Evolutionary conservation across 768 basidiomycete species (phyloP), one percentile per base, ranked within the genome.

Genomic region (Termitomyces sp.): DNA sequence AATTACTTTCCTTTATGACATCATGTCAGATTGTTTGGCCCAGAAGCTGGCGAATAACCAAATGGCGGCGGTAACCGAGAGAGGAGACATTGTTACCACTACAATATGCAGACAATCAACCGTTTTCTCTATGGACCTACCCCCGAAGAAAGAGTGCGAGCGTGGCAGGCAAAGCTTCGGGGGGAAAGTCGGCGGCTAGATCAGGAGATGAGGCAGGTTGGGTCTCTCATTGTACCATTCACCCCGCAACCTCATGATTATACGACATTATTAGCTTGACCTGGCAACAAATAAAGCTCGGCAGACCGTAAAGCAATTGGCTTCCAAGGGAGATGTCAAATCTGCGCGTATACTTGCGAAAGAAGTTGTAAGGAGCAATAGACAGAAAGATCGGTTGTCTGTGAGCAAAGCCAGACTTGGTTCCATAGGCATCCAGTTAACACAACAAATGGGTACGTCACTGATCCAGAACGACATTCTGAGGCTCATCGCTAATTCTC

Each of bases 111-210:
- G 71, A 73, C 87, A 35, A 88, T 98, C 68, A 95, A 93, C 70
- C 86, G 94, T 43, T 94, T 95, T 70, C 73, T 99, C 46, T 98
- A 98, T 75, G 97, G 97, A 2, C 96, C 94, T 18, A 93, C 96
- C 0, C 89, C 95, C 24, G 94, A 98, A 72, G 97, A 99, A 76
- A 86, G 83, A 67, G 88, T 98, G 13, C 83, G 89, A 52, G 81
- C 82, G 73, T 99, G 97, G 97, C 94, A 98, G 71, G 65, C 79
- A 20, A 94, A 91, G 72, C 76, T 99, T 55, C 87, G 92, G 54
- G 72, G 81, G 56, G 92, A 98, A 71, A 80, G 85, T 67, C 83
- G 97, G 26, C 79, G 81, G 59, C 73, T 99, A 57, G 97, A 99
- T 62, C 79, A 93, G 72, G 97, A 98, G 78, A 94, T 94, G 79